Evolutionary conservation across 208 protist genomes (phyloP).

Genomic region (Balamuthia mandrillaris): DNA sequence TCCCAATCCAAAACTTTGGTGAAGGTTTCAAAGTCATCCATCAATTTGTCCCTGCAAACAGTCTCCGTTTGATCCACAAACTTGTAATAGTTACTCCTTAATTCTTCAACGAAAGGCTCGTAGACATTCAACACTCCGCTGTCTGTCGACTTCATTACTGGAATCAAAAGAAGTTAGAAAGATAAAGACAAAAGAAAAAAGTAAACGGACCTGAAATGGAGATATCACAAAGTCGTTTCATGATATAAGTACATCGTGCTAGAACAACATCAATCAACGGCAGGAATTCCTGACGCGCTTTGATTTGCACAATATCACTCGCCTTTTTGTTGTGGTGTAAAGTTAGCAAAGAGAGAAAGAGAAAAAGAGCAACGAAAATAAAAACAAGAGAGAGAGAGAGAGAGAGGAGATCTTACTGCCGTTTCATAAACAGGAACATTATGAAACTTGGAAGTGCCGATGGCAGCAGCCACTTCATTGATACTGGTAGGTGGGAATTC

Average conservation of each 20-base stretch:
- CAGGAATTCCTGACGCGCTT: conserved; percentile 31
- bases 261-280: conserved; percentile 62
- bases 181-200: background rate
- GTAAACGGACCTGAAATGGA: background rate
- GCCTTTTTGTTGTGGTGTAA: conserved; percentile 20
- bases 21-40: conserved; percentile 69
- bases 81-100: conserved; percentile 17
- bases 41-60: conserved; percentile 35
- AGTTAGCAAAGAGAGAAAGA: conserved; percentile 28
- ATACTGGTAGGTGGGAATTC: conserved; percentile 66
- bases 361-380: background rate
- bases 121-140: conserved; percentile 38
- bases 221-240: conserved; percentile 61
- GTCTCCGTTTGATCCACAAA: conserved; percentile 55
- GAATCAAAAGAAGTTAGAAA: background rate
- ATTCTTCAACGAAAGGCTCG: conserved; percentile 52
- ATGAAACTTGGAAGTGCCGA: conserved; percentile 59
- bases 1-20: conserved; percentile 71
- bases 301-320: conserved; percentile 46
- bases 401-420: conserved; percentile 30
- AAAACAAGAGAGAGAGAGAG: background rate
- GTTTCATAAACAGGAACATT: conserved; percentile 62
- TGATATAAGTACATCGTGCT: conserved; percentile 45
- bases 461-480: conserved; percentile 64
- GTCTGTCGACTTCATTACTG: background rate